Conservation (phyloP, 1,284 basidiomycete species). For the Lentinula novae-zelandiae region DNA sequence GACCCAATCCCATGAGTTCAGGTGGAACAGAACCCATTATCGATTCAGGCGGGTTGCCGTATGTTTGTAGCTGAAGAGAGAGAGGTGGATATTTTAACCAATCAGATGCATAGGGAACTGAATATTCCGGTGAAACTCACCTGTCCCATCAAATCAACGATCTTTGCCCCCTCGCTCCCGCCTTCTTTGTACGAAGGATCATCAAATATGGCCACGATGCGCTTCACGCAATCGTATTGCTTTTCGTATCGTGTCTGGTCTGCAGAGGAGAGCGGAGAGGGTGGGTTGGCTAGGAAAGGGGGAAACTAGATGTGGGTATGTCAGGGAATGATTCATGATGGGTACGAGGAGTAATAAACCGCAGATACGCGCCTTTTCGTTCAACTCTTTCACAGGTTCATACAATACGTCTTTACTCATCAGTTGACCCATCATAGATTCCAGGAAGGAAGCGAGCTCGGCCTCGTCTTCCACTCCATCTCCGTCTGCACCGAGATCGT, state of each 20-base stretch:
- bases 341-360: background rate
- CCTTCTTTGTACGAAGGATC: conserved; percentile 59
- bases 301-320: conserved; percentile 63
- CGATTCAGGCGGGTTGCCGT: conserved; percentile 86
- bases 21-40: conserved; percentile 91
- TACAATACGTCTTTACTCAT: conserved; percentile 94
- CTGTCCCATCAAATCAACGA: conserved; percentile 77
- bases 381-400: conserved; percentile 88
- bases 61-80: conserved; percentile 67
- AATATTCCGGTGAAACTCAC: conserved; percentile 33
- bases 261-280: conserved; percentile 44
- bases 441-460: conserved; percentile 74
- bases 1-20: conserved; percentile 40
- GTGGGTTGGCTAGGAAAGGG: conserved; percentile 62
- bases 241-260: conserved; percentile 70
- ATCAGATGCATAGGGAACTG: no score
- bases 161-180: conserved; percentile 47
- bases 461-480: conserved; percentile 47
- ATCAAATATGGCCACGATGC: conserved; percentile 77
- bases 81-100: background rate
- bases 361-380: conserved; percentile 61
- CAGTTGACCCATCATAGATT: conserved; percentile 90
- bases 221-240: conserved; percentile 62
- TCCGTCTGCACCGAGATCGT: conserved; percentile 25
- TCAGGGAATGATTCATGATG: background rate